These are phyloP conservation scores for Fusarium phyllophilum DNA, from an alignment of 2,329 filamentous ascomycete species.

Conservation along the genomic window DNA sequence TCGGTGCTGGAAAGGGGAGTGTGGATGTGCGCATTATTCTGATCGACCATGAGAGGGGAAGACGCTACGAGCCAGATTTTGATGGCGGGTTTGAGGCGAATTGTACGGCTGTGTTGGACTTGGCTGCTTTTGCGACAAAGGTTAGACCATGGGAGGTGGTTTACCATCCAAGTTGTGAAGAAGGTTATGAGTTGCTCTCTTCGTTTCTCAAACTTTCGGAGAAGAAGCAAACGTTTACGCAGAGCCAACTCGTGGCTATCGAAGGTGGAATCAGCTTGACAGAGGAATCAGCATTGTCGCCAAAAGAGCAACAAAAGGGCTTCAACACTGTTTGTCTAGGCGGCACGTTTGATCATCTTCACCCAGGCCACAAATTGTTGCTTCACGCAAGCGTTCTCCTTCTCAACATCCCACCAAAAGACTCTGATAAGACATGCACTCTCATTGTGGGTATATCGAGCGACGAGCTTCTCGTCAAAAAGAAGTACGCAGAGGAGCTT, in stretches of 20 bases:
- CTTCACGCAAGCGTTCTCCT: slow-evolving; percentile 86
- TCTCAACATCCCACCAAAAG: slow-evolving; percentile 61
- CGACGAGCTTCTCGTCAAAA: slow-evolving; percentile 85
- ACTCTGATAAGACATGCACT: slow-evolving; percentile 57
- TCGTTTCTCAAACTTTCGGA: slow-evolving; percentile 61
- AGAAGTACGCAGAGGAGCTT: slow-evolving; percentile 84
- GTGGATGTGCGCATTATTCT: slow-evolving; percentile 82
- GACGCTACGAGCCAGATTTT: slow-evolving; percentile 47
- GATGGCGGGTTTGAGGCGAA: slow-evolving; percentile 54
- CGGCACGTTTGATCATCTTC: slow-evolving; percentile 96
- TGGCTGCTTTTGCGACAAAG: slow-evolving; percentile 62
- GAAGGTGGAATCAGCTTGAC: slow-evolving; percentile 62
- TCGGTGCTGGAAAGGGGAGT: slow-evolving; percentile 65
- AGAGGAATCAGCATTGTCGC: background rate
- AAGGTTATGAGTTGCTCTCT: slow-evolving; percentile 67
- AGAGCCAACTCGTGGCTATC: slow-evolving; percentile 62
- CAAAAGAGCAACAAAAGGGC: slow-evolving; percentile 12
- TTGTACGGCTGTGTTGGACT: slow-evolving; percentile 59
- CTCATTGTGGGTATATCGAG: slow-evolving; percentile 90
- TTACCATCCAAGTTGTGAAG: slow-evolving; percentile 73
- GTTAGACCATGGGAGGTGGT: slow-evolving; percentile 71
- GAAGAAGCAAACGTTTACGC: slow-evolving; percentile 57
- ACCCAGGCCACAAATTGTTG: slow-evolving; percentile 95
- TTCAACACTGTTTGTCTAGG: slow-evolving; percentile 75
- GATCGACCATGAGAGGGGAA: slow-evolving; percentile 66